phyloP scores from a whole-genome alignment of 2,329 filamentous ascomycete genomes.

The Aspergillus neotritici region DNA sequence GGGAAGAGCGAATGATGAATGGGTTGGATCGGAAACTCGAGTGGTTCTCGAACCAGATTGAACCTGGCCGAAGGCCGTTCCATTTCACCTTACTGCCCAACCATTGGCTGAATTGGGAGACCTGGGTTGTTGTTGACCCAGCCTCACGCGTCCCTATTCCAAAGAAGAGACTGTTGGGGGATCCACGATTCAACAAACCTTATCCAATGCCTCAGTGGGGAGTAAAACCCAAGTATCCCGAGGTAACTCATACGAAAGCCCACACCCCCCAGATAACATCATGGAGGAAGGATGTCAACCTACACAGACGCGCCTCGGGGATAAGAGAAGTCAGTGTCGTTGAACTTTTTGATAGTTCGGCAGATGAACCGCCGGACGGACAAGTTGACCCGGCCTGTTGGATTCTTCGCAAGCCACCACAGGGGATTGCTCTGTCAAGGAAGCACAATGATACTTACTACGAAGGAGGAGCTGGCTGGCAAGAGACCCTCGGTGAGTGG shows the following conservation, averaged over 20 bases:
- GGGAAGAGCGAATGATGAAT: constrained; percentile 33
- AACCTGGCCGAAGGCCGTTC: constrained; percentile 36
- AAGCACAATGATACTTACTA: constrained; percentile 36
- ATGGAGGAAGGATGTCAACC: constrained; percentile 37
- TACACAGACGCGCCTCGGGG: constrained; percentile 26
- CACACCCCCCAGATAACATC: constrained; percentile 32
- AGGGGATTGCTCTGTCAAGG: constrained; percentile 32
- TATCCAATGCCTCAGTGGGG: constrained; percentile 18
- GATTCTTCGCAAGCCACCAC: constrained; percentile 37
- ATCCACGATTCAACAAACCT: constrained; percentile 32
- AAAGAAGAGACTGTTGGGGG: constrained; percentile 28
- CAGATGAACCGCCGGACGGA: constrained; percentile 35
- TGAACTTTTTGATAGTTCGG: constrained; percentile 32
- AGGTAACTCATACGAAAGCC: constrained; percentile 12
- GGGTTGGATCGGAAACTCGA: constrained; percentile 32
- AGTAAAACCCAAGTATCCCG: constrained; percentile 25
- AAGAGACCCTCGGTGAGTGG: constrained; percentile 38
- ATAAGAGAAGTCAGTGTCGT: constrained; percentile 25
- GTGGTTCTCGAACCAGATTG: constrained; percentile 35
- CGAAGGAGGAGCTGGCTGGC: constrained; percentile 36
- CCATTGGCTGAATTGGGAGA: constrained; percentile 39
- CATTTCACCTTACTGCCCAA: constrained; percentile 38
- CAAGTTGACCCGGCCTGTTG: constrained; percentile 37
- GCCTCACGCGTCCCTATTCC: constrained; percentile 31
- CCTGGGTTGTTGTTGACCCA: constrained; percentile 37